phyloP scores from a whole-genome alignment of 257 asterid species.

The Solanum sparsipilum region DNA sequence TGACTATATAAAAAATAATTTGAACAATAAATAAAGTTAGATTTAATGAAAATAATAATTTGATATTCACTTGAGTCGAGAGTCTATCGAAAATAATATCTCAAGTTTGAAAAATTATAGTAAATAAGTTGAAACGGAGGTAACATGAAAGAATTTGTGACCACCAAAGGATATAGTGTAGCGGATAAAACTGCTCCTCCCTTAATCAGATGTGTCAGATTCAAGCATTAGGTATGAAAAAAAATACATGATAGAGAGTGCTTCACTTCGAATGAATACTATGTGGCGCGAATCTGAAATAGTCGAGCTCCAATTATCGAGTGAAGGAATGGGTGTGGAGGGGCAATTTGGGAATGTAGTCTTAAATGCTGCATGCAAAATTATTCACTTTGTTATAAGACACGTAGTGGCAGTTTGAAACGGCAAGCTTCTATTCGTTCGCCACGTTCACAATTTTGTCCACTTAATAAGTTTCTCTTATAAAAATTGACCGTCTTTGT shows the following conservation, averaged over 20 bases:
- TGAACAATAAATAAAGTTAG: no score
- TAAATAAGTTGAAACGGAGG: no score
- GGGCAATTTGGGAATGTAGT: slow-evolving; percentile 3
- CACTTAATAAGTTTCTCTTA: background rate
- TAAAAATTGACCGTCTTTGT: background rate
- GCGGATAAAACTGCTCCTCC: accelerated
- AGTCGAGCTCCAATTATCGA: background rate
- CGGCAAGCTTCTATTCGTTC: background rate
- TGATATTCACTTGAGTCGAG: background rate
- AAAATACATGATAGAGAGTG: no score
- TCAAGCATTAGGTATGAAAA: no score
- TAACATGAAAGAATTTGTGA: no score
- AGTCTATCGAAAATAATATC: no score
- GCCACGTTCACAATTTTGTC: background rate
- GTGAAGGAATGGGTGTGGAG: background rate
- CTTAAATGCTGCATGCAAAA: background rate
- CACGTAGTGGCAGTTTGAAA: background rate
- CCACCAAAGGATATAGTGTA: accelerated
- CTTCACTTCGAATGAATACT: background rate
- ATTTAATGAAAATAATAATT: no score
- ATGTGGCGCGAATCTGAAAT: accelerated
- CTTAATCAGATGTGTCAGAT: accelerated
- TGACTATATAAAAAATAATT: background rate
- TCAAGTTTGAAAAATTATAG: no score
- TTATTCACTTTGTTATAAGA: background rate